Conservation (phyloP, 768 basidiomycete species). For the Boletus sp. region DNA sequence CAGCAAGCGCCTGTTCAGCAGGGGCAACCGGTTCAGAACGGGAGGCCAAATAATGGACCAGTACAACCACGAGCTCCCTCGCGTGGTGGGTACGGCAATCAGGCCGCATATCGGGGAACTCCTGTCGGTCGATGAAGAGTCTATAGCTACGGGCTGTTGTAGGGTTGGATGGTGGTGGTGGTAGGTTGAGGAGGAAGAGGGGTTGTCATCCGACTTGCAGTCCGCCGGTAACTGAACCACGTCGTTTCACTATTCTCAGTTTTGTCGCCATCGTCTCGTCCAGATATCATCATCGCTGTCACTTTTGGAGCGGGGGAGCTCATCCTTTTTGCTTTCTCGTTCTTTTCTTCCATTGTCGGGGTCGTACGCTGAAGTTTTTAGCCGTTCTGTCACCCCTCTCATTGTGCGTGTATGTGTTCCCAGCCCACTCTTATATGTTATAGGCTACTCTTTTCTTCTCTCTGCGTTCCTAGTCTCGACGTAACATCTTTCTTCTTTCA, state of each 20-base stretch:
- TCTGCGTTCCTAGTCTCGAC: constrained; percentile 19
- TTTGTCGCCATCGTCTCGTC: constrained; percentile 7
- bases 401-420: constrained; percentile 25
- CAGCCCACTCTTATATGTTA: constrained; percentile 31
- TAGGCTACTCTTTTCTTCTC: constrained; percentile 22
- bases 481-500: constrained; percentile 14
- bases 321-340: constrained; percentile 10
- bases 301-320: constrained; percentile 10
- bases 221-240: constrained; percentile 9
- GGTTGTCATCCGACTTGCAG: constrained; percentile 14
- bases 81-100: constrained; percentile 24
- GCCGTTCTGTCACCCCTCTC: constrained; percentile 6
- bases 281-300: constrained; percentile 12
- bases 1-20: constrained; percentile 29
- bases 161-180: not conserved
- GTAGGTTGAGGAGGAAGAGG: constrained; percentile 1
- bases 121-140: constrained; percentile 28
- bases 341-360: constrained; percentile 11
- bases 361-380: constrained; percentile 14
- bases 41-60: constrained; percentile 28
- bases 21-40: constrained; percentile 24
- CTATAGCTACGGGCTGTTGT: not conserved
- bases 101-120: constrained; percentile 28
- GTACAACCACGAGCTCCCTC: constrained; percentile 22
- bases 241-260: constrained; percentile 15